These are phyloP conservation scores for Immersiella caudata DNA, from an alignment of 495 filamentous ascomycete species.

Conservation along the genomic window DNA sequence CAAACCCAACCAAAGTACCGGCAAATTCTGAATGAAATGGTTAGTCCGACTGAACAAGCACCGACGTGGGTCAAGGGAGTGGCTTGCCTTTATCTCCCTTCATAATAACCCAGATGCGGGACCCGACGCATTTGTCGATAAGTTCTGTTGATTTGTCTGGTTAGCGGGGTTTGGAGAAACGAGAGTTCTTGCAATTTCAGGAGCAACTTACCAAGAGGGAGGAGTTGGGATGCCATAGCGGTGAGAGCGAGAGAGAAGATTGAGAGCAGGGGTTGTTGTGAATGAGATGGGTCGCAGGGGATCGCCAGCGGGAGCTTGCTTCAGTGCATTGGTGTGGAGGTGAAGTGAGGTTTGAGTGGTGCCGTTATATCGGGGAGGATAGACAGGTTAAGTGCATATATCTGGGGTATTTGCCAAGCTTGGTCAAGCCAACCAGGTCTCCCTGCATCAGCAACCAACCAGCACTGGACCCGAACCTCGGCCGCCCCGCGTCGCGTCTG, in stretches of 20 bases:
- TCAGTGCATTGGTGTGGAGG: not conserved
- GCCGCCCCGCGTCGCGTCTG: constrained; percentile 10
- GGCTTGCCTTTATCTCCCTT: constrained; percentile 88
- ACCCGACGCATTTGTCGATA: constrained; percentile 98
- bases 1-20: constrained; percentile 90
- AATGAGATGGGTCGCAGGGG: not conserved
- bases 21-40: constrained; percentile 71
- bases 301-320: not conserved
- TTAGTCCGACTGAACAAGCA: constrained; percentile 22
- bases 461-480: not conserved
- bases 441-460: not conserved
- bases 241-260: not conserved
- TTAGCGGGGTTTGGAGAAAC: not conserved
- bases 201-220: constrained; percentile 65
- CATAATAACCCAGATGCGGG: constrained; percentile 98
- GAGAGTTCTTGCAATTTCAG: not conserved
- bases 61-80: not conserved
- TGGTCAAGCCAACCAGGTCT: not conserved
- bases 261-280: constrained; percentile 11
- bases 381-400: not conserved
- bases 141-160: constrained; percentile 63
- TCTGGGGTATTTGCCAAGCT: not conserved
- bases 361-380: not conserved
- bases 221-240: constrained; percentile 77
- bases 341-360: not conserved